Evolutionary conservation across 2,329 filamentous ascomycete species (phyloP).

Genomic region (Dissoconium aciculare): DNA sequence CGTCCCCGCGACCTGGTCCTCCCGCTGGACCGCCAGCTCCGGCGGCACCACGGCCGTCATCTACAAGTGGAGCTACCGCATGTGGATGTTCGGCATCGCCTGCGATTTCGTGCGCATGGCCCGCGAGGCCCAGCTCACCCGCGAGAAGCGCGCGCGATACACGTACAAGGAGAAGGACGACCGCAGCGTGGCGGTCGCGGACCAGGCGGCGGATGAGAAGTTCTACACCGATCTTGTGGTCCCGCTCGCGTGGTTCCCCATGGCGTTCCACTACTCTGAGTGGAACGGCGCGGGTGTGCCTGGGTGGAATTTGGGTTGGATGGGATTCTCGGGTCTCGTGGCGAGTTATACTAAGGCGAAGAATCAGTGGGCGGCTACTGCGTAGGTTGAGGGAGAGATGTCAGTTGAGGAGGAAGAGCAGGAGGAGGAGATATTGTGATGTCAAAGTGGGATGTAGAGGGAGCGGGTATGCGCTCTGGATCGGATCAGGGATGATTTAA

Average conservation of each 20-base stretch:
- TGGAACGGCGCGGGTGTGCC: constrained; percentile 26
- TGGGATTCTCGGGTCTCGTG: constrained; percentile 29
- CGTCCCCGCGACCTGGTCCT: constrained; percentile 23
- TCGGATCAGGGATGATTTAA: no score
- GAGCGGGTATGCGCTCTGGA: no score
- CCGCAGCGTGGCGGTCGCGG: constrained; percentile 20
- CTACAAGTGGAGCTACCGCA: constrained; percentile 29
- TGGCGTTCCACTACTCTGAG: constrained; percentile 28
- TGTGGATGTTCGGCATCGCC: constrained; percentile 29
- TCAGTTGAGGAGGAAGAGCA: no score
- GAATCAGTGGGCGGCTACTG: constrained; percentile 23
- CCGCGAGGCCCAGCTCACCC: constrained; percentile 30
- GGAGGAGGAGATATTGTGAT: no score
- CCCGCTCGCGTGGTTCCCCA: constrained; percentile 30
- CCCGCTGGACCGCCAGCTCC: constrained; percentile 19
- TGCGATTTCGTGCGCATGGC: constrained; percentile 31
- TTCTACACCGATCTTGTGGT: constrained; percentile 32
- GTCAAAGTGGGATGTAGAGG: no score
- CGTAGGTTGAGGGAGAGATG: no score
- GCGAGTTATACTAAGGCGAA: constrained; percentile 24
- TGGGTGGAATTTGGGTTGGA: constrained; percentile 31
- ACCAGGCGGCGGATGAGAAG: constrained; percentile 27
- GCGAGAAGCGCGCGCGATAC: constrained; percentile 19
- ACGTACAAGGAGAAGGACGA: constrained; percentile 14
- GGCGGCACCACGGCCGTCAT: constrained; percentile 23